A percentile compares a stretch with the other conserved stretches of the same genome.
phyloP scores from a whole-genome alignment of 148 eudicot species.

The Tetragonia tetragonoides region DNA sequence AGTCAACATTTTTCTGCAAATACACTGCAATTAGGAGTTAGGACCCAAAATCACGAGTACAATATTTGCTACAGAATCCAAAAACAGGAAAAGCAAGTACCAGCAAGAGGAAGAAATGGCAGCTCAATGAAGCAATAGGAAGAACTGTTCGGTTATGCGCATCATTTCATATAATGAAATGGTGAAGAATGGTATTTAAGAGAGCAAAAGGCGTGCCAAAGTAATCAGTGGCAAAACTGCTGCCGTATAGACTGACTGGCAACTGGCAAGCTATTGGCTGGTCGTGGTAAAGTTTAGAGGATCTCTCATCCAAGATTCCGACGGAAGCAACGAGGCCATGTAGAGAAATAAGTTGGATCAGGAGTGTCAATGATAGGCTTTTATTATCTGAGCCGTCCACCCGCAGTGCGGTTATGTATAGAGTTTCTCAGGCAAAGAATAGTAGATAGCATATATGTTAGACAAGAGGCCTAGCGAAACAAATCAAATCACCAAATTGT shows the following conservation, averaged over 20 bases:
- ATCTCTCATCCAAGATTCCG: not conserved
- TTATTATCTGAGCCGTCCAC: not conserved
- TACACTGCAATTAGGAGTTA: not conserved
- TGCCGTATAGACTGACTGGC: too few relatives aligned
- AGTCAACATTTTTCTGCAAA: not conserved
- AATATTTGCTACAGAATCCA: not conserved
- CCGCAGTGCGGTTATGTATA: not conserved
- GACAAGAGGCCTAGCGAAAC: not conserved
- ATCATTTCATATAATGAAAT: not conserved
- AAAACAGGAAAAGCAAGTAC: not conserved
- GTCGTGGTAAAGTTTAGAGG: too few relatives aligned
- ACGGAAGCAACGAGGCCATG: not conserved
- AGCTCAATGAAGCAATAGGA: too few relatives aligned
- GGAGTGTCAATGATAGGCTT: not conserved
- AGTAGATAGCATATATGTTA: not conserved
- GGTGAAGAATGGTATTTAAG: not conserved
- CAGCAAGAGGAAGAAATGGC: not conserved
- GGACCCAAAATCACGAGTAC: not conserved
- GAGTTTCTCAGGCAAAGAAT: not conserved
- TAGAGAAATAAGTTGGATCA: not conserved
- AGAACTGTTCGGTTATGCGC: too few relatives aligned
- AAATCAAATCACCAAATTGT: constrained; percentile 2
- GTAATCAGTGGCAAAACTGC: too few relatives aligned
- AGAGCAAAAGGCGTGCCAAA: not conserved
- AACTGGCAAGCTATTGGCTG: too few relatives aligned